Base-by-base conservation (phyloP, 805 yeast species). In the Schizosaccharomyces lindneri region DNA sequence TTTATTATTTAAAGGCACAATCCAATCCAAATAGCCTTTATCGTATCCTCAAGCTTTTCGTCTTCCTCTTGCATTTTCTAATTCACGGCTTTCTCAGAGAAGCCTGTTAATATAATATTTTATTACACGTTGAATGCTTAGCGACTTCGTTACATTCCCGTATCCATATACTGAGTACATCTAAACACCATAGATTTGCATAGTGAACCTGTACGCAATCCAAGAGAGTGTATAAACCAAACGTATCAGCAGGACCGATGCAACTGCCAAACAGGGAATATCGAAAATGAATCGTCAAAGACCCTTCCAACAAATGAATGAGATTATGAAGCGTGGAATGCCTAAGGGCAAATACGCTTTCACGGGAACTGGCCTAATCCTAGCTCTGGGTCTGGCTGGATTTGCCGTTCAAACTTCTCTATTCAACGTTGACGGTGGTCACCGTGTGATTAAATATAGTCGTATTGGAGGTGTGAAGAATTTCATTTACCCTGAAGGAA, bases 391-490 rank as follows among this genome's bases (percentile, higher is more conserved):
- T 62, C 82, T 80, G 61, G 83, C 81, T 63, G 79, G 81, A 2
- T 61, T 79, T 55, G 69, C 78, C 31, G 65, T 79, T 48, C 80
- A 82, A 66, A 74, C 80, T 51, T 76, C 88, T 0, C 73, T 84
- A 43, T 84, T 82, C 74, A 84, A 83, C 70, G 98, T 93, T 64
- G 97, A 93, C 73, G 98, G 98, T 81, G 98, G 98, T 73, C 97
- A 90, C 73, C 79, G 98, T 70, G 98, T 97, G 19, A 89, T 93
- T 69, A 79, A 93, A 48, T 93, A 93, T 72, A 87, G 95, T 31
- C 81, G 98, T 70, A 61, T 88, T 32, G 78, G 81, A 60, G 98
- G 98, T 70, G 83, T 93, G 59, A 85, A 82, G 69, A 82, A 89
- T 19, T 79, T 77, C 64, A 87, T 93, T 65, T 87, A 83, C 71